Conservation (phyloP, 768 basidiomycete genomes). For the Mycena indigotica region DNA sequence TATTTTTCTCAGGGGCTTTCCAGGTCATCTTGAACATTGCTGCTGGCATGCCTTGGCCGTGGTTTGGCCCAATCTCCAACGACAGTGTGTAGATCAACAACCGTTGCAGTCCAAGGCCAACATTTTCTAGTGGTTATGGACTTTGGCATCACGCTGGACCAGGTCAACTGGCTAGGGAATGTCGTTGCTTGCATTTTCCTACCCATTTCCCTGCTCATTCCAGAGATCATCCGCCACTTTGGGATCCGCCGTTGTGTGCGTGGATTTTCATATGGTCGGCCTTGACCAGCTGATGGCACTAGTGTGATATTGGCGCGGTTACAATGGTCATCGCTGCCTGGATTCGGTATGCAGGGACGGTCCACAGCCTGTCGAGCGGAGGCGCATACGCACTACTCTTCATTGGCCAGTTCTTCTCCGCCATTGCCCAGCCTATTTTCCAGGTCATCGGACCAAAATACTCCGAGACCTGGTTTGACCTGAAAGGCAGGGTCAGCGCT, state of each 20-base stretch:
- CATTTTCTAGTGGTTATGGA: constrained; percentile 56
- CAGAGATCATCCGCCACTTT: constrained; percentile 56
- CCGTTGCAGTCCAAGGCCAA: no score
- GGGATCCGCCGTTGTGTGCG: constrained; percentile 67
- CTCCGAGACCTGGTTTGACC: constrained; percentile 83
- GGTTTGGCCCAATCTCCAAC: constrained; percentile 85
- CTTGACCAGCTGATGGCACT: constrained; percentile 5
- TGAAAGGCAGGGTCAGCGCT: constrained; percentile 75
- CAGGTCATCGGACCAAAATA: constrained; percentile 80
- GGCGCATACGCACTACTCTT: constrained; percentile 69
- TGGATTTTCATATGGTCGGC: constrained; percentile 9
- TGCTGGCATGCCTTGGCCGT: constrained; percentile 70
- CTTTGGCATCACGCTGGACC: constrained; percentile 67
- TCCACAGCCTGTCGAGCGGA: constrained; percentile 48
- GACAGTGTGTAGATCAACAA: constrained; percentile 61
- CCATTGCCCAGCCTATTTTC: constrained; percentile 69
- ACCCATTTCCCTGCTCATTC: constrained; percentile 61
- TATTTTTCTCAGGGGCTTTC: background rate
- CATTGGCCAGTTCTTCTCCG: constrained; percentile 69
- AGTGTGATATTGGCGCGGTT: constrained; percentile 65
- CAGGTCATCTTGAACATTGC: constrained; percentile 66
- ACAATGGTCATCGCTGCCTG: constrained; percentile 65
- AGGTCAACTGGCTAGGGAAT: constrained; percentile 84
- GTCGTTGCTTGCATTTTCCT: constrained; percentile 63
- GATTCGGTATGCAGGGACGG: constrained; percentile 76